A percentile compares a stretch with the other conserved stretches of the same genome.
phyloP scores from a whole-genome alignment of 306 rosid genomes.

The Cyclanthera cordifolia region DNA sequence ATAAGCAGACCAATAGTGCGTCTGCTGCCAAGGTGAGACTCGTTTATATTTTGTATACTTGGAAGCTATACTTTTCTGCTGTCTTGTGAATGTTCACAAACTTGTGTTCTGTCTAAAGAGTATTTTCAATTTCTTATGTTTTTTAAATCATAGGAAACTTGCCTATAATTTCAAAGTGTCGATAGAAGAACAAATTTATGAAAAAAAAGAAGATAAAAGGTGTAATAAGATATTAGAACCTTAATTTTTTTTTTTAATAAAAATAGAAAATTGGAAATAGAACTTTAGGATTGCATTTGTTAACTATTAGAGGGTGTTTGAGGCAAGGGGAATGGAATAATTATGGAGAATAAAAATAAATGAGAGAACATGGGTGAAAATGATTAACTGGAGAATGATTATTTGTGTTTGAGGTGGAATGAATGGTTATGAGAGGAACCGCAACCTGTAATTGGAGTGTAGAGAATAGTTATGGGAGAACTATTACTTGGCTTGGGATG shows the following conservation, averaged over 20 bases:
- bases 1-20: conserved; percentile 39
- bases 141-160: background rate
- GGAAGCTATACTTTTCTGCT: background rate
- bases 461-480: no score
- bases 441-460: no score
- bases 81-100: background rate
- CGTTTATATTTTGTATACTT: background rate
- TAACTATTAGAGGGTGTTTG: no score
- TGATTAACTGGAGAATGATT: no score
- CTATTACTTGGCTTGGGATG: no score
- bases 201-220: background rate
- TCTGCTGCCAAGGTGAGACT: conserved; percentile 61
- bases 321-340: no score
- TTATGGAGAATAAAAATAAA: no score
- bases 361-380: no score
- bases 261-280: background rate
- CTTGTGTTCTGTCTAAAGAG: background rate
- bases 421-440: no score
- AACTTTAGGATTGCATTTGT: no score
- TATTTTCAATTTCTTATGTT: background rate
- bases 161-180: background rate
- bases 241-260: background rate
- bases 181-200: background rate
- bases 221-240: background rate
- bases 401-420: no score